phyloP scores from a whole-genome alignment of 345 rosid genomes.

The Isatis tinctoria region DNA sequence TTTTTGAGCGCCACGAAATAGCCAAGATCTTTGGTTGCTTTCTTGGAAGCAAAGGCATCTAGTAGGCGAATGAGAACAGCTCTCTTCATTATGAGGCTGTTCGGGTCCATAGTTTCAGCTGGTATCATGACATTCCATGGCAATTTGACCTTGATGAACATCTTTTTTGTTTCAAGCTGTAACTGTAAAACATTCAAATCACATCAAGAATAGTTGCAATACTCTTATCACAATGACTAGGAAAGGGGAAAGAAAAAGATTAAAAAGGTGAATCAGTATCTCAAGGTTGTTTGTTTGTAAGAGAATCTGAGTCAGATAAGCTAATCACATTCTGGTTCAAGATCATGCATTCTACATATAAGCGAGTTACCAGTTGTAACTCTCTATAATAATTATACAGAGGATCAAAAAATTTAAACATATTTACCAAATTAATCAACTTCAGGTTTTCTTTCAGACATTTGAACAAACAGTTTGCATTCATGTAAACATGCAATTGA shows the following conservation, averaged over 20 bases:
- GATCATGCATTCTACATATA: not conserved
- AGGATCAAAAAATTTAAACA: no score
- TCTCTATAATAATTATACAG: no score
- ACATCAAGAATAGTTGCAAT: not conserved
- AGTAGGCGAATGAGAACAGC: slow-evolving; percentile 48
- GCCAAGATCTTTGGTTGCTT: slow-evolving; percentile 66
- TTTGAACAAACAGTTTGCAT: not conserved
- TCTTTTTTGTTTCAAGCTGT: slow-evolving; percentile 11
- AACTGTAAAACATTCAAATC: not conserved
- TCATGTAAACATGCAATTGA: not conserved
- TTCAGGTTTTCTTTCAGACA: slow-evolving; percentile 7
- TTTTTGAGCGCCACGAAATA: slow-evolving; percentile 51
- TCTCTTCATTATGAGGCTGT: slow-evolving; percentile 58
- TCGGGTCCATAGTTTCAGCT: slow-evolving; percentile 49
- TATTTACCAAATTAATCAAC: no score
- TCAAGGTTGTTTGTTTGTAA: not conserved
- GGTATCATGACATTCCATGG: slow-evolving; percentile 65
- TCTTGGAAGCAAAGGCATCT: slow-evolving; percentile 50
- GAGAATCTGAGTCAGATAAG: not conserved
- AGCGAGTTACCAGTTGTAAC: not conserved
- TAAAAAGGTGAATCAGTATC: not conserved
- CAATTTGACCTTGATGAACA: slow-evolving; percentile 63
- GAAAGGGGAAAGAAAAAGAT: not conserved
- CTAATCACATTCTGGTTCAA: not conserved
- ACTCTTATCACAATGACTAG: not conserved